A percentile compares a stretch with the other conserved stretches of the same genome.
These are phyloP conservation scores for Chiua sp. DNA, from an alignment of 1,284 basidiomycete species.

Conservation along the genomic window DNA sequence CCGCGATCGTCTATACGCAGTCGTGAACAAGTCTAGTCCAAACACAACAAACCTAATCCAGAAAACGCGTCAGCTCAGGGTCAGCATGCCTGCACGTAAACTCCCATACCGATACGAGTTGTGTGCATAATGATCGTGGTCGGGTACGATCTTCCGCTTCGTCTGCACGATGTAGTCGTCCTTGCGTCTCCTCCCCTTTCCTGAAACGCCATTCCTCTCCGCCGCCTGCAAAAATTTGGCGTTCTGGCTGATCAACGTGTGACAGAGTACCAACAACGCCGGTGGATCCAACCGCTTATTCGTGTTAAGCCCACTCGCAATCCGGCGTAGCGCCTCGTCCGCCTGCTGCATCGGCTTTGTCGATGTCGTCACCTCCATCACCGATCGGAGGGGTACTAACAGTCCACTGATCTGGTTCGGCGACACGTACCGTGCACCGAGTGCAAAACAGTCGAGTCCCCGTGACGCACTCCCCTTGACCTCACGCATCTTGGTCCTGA, in stretches of 20 bases:
- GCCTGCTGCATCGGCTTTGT: constrained; percentile 85
- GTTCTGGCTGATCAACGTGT: constrained; percentile 92
- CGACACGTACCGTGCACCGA: constrained; percentile 79
- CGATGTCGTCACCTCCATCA: constrained; percentile 88
- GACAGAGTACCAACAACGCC: constrained; percentile 84
- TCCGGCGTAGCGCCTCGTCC: constrained; percentile 88
- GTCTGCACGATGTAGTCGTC: constrained; percentile 78
- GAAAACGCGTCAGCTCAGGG: constrained; percentile 14
- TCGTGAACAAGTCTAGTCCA: constrained; percentile 92
- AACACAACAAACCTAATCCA: constrained; percentile 84
- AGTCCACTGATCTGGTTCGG: constrained; percentile 79
- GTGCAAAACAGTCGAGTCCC: constrained; percentile 84
- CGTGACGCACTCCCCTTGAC: constrained; percentile 81
- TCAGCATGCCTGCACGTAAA: background rate
- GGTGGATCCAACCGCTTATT: constrained; percentile 77
- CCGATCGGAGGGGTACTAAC: constrained; percentile 81
- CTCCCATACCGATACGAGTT: constrained; percentile 79
- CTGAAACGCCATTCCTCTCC: constrained; percentile 42
- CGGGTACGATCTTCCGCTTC: constrained; percentile 66
- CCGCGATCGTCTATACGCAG: constrained; percentile 83
- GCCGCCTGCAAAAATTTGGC: constrained; percentile 78
- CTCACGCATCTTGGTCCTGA: constrained; percentile 95
- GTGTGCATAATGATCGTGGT: constrained; percentile 76
- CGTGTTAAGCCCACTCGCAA: constrained; percentile 85
- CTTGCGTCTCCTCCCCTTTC: constrained; percentile 43